Evolutionary conservation across 129 eudicot species (phyloP).

Genomic region (Flaveria bidentis): DNA sequence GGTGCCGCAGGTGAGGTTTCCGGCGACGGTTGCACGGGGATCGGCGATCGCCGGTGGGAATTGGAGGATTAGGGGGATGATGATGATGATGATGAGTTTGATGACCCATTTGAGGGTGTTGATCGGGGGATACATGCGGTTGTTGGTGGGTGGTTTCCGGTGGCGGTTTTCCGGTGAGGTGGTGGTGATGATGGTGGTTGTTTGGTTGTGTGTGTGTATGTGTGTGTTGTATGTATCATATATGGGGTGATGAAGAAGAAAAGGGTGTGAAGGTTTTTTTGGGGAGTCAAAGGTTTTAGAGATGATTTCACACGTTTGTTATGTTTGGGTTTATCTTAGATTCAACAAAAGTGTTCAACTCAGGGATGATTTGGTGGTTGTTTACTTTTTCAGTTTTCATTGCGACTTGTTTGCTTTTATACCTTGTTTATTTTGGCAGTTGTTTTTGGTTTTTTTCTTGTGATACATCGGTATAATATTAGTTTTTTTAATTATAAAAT

Average conservation of each 20-base stretch:
- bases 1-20: conserved; percentile 43
- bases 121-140: not conserved
- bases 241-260: conserved; percentile 11
- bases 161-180: not conserved
- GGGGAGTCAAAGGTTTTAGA: conserved; percentile 31
- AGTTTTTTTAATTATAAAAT: too few relatives aligned
- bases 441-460: too few relatives aligned
- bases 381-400: too few relatives aligned
- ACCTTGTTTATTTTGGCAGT: too few relatives aligned
- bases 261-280: not conserved
- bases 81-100: not conserved
- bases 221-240: not conserved
- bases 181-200: not conserved
- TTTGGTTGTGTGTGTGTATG: not conserved
- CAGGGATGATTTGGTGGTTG: too few relatives aligned
- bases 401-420: too few relatives aligned
- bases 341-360: not conserved
- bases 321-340: not conserved
- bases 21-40: conserved; percentile 56
- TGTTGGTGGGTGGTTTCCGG: not conserved
- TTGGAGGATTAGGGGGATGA: conserved; percentile 13
- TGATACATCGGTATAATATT: too few relatives aligned
- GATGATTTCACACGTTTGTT: conserved; percentile 37
- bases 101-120: conserved; percentile 18
- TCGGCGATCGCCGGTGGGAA: conserved; percentile 38